Percentiles rank a stretch among this genome's conserved stretches.
Conservation (phyloP, 139 green algal species). For the Tetradesmus obliquus region DNA sequence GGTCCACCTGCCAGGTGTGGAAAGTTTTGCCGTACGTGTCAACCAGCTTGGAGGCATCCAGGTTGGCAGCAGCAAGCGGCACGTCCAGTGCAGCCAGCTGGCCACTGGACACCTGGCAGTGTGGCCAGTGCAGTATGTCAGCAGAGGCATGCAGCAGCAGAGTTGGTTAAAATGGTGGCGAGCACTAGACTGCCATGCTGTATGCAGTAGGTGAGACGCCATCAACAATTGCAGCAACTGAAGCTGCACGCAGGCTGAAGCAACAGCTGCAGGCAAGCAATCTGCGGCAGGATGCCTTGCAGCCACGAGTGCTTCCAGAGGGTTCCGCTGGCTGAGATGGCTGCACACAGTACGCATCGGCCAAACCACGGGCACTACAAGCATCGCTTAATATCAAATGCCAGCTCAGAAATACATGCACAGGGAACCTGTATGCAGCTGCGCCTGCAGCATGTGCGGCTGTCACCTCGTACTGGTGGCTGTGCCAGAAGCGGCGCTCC, state of each 20-base stretch:
- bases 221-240: no score
- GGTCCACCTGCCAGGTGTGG: conserved; percentile 85
- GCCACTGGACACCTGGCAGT: conserved; percentile 58
- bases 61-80: conserved; percentile 55
- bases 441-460: not conserved
- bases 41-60: conserved; percentile 63
- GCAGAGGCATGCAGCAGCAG: not conserved
- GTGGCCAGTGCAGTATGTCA: not conserved
- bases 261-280: no score
- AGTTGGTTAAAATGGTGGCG: no score
- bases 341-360: no score
- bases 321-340: no score
- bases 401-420: not conserved
- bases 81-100: conserved; percentile 54
- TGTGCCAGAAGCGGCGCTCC: conserved; percentile 86
- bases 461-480: conserved; percentile 74
- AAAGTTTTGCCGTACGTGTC: conserved; percentile 76
- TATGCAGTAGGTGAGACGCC: no score
- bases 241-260: no score
- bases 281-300: no score
- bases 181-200: no score
- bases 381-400: not conserved
- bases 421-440: not conserved
- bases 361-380: no score
- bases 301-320: no score